Evolutionary conservation across 2,329 filamentous ascomycete species (phyloP).

Genomic region (Stagonosporopsis cucurbitacearum): DNA sequence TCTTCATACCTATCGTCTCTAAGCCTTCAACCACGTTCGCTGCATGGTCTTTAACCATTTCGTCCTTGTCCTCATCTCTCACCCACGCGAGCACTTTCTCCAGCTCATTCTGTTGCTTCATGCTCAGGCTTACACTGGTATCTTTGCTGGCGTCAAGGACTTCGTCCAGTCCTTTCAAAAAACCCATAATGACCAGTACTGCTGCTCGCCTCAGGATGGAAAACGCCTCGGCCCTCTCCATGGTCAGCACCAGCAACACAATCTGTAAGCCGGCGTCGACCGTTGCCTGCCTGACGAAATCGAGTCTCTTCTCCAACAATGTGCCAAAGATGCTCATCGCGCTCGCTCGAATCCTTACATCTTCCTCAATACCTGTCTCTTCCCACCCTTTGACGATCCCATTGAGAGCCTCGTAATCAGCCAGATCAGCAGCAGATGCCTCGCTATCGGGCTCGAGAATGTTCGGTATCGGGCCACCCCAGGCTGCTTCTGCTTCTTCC

Average conservation of each 20-base stretch:
- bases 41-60: constrained; percentile 71
- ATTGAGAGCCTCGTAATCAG: constrained; percentile 58
- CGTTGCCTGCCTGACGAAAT: constrained; percentile 50
- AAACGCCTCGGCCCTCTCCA: constrained; percentile 66
- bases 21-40: constrained; percentile 71
- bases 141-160: constrained; percentile 50
- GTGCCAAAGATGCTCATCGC: constrained; percentile 70
- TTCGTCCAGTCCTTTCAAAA: constrained; percentile 66
- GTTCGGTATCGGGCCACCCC: constrained; percentile 59
- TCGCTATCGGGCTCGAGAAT: constrained; percentile 41
- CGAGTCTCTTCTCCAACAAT: constrained; percentile 62
- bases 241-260: constrained; percentile 65
- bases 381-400: constrained; percentile 72
- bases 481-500: constrained; percentile 59
- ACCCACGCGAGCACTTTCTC: constrained; percentile 68
- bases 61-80: constrained; percentile 70
- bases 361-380: constrained; percentile 68
- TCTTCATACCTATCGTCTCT: constrained; percentile 65
- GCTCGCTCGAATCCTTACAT: constrained; percentile 72
- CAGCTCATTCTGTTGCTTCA: constrained; percentile 67
- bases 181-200: constrained; percentile 66
- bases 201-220: constrained; percentile 72
- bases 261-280: constrained; percentile 64
- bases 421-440: constrained; percentile 23
- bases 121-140: constrained; percentile 58